Conservation (phyloP, 768 basidiomycete genomes). For the Leucocoprinus birnbaumii region DNA sequence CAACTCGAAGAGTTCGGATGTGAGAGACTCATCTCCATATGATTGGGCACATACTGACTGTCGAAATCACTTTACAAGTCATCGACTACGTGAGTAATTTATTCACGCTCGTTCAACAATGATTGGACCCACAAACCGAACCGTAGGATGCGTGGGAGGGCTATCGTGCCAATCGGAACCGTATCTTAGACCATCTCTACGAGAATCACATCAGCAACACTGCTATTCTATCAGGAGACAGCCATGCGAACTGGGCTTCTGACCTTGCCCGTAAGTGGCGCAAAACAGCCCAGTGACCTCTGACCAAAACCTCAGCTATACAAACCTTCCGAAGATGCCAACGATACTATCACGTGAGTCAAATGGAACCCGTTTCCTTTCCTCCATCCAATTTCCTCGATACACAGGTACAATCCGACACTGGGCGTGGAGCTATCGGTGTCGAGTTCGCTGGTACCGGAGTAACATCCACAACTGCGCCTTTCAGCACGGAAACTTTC, state of each 20-base stretch:
- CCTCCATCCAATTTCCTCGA: not conserved
- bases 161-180: constrained; percentile 50
- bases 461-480: constrained; percentile 43
- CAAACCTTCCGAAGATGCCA: constrained; percentile 34
- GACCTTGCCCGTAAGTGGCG: constrained; percentile 45
- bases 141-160: constrained; percentile 58
- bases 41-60: not conserved
- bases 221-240: constrained; percentile 56
- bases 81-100: constrained; percentile 2
- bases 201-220: constrained; percentile 50
- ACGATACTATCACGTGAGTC: constrained; percentile 42
- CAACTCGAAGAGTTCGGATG: constrained; percentile 29
- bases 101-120: not conserved
- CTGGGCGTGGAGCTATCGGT: constrained; percentile 47
- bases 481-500: constrained; percentile 39
- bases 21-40: not conserved
- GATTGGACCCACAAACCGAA: not conserved
- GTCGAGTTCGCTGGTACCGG: constrained; percentile 65
- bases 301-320: not conserved
- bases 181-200: constrained; percentile 43
- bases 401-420: constrained; percentile 41
- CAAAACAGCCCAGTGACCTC: not conserved
- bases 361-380: not conserved
- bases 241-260: constrained; percentile 61
- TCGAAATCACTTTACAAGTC: not conserved